Conservation (phyloP, 2,329 filamentous ascomycete species). For the Graphiopsis chlorocephala region DNA sequence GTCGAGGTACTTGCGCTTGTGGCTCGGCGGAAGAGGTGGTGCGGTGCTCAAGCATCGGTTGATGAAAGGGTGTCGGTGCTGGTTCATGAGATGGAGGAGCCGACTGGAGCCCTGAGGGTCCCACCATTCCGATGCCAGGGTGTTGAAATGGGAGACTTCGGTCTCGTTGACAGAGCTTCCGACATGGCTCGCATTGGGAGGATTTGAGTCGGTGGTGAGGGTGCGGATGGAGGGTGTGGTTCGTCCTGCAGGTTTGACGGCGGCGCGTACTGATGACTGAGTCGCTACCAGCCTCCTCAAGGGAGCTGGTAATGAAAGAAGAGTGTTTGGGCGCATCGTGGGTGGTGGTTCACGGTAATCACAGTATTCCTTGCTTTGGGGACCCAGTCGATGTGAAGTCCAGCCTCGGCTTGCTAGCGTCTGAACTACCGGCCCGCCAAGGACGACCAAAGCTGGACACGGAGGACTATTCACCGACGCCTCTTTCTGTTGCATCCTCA, state of each 20-base stretch:
- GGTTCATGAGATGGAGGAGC: slow-evolving; percentile 96
- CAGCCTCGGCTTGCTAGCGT: neutral
- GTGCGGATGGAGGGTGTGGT: neutral
- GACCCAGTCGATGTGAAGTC: neutral
- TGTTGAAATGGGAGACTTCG: slow-evolving; percentile 92
- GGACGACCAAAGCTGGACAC: too few species aligned
- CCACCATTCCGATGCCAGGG: slow-evolving; percentile 94
- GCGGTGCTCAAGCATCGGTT: slow-evolving; percentile 60
- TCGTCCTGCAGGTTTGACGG: neutral
- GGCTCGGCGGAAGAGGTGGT: slow-evolving; percentile 30
- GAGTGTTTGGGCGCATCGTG: neutral
- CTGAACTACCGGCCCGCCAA: neutral
- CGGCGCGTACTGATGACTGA: neutral
- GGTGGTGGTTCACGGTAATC: neutral
- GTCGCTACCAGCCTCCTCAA: neutral
- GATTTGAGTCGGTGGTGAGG: slow-evolving; percentile 10
- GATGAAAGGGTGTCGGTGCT: slow-evolving; percentile 91
- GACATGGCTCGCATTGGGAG: neutral
- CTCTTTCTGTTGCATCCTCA: too few species aligned
- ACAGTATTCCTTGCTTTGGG: neutral
- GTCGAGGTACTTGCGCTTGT: slow-evolving; percentile 72
- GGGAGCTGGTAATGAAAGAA: slow-evolving; percentile 5
- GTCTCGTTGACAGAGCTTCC: slow-evolving; percentile 73
- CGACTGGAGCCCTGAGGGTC: slow-evolving; percentile 89
- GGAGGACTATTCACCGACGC: too few species aligned